A percentile compares a stretch with the other conserved stretches of the same genome.
Evolutionary conservation across 129 eudicot species (phyloP).

Genomic region (Calendula officinalis): DNA sequence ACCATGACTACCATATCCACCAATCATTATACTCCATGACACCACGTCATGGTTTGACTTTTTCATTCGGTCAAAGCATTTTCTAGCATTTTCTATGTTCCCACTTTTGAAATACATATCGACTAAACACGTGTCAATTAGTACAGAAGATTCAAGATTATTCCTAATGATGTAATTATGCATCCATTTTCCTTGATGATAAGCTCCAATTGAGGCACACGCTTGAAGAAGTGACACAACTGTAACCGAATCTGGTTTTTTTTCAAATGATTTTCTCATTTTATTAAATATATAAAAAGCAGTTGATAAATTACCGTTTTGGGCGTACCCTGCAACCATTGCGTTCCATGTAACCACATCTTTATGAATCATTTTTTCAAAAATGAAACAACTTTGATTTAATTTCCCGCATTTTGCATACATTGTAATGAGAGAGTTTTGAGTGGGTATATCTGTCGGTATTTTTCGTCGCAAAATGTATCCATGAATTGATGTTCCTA

Average conservation of each 20-base stretch:
- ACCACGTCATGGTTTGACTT: conserved; percentile 57
- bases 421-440: conserved; percentile 82
- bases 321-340: conserved; percentile 68
- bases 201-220: conserved; percentile 89
- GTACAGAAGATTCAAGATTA: conserved; percentile 43
- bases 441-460: conserved; percentile 47
- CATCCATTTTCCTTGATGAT: conserved; percentile 77
- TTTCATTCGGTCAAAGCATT: conserved; percentile 69
- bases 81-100: conserved; percentile 56
- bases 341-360: conserved; percentile 93
- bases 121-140: conserved; percentile 70
- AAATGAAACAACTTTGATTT: conserved; percentile 47
- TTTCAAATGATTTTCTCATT: conserved; percentile 56
- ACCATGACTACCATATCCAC: conserved; percentile 94
- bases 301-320: conserved; percentile 54
- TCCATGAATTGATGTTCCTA: conserved; percentile 70
- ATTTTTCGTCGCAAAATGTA: conserved; percentile 57
- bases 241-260: conserved; percentile 70
- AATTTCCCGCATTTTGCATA: conserved; percentile 69
- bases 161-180: conserved; percentile 63
- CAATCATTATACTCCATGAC: conserved; percentile 77
- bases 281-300: conserved; percentile 55
- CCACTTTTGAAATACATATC: conserved; percentile 98
- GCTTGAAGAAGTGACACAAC: conserved; percentile 78
- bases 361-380: conserved; percentile 52